Evolutionary conservation across 2,329 filamentous ascomycete genomes (phyloP), one percentile per base, ranked within the genome.

Genomic region (Fusarium azukiicola): DNA sequence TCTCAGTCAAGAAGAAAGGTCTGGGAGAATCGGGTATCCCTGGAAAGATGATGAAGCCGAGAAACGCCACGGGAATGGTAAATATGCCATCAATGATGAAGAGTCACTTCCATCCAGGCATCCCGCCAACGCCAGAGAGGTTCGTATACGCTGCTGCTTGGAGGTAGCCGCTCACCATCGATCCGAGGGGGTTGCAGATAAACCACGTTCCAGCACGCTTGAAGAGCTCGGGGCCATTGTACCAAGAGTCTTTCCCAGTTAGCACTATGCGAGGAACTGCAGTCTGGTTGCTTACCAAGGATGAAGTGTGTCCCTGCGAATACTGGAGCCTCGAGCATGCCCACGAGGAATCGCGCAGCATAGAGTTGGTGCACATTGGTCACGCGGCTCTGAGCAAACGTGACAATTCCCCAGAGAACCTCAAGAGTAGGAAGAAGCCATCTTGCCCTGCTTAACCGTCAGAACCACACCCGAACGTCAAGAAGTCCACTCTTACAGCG

Each of bases 81-180:
- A 70, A 61, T n/a, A 70, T 70, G 21, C 74, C 74, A 8, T 75
- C 71, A 3, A 75, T 67, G 50, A 74, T 75, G 38, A 75, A 75
- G 12, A 75, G 74, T 71, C 74, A 91, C 63, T 87, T 84, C 90
- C 90, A 91, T 0, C 90, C 91, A 0, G 89, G 83, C 84, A 90
- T 87, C 1, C 90, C 90, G 6, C 80, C 82, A 1, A 89, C 85
- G 0, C 90, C 90, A 5, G 72, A 72, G 2, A 80, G 68, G 42
- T 77, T 77, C 1, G 36, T 75, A 36, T 92, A 92, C 0, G 90
- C 90, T 2, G 84, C 84, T 2, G 84, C 83, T 71, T 86, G 84
- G 0, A 86, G 79, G 27, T 86, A 85, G 2, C 81, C 74, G 36
- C 73, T 74, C 32, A 80, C 72, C 78, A 80, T 80, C 72, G 80